These are phyloP conservation scores for Penicillium sp. DNA, from an alignment of 2,329 filamentous ascomycete species.

Conservation along the genomic window DNA sequence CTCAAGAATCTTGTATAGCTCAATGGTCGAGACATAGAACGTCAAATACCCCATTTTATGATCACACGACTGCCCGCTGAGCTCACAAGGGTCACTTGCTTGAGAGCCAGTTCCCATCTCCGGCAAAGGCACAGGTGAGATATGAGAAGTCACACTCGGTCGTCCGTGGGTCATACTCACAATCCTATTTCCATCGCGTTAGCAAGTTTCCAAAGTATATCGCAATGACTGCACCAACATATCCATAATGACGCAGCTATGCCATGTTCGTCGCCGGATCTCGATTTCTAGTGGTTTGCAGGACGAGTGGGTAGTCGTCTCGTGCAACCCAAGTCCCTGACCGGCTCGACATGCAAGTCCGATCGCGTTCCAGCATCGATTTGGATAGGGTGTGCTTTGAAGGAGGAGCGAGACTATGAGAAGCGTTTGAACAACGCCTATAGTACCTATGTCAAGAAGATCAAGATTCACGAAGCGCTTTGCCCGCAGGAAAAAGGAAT, in stretches of 20 bases:
- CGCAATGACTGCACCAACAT: constrained; percentile 26
- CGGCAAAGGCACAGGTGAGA: constrained; percentile 27
- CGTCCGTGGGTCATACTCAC: constrained; percentile 43
- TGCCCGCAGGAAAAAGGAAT: constrained; percentile 37
- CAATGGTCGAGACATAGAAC: constrained; percentile 29
- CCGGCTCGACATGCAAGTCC: constrained; percentile 47
- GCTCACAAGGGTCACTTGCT: constrained; percentile 20
- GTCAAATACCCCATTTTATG: constrained; percentile 21
- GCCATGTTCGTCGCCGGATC: constrained; percentile 41
- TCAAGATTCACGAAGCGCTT: constrained; percentile 41
- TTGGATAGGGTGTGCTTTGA: constrained; percentile 45
- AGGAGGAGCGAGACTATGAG: constrained; percentile 43
- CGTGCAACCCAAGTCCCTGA: constrained; percentile 46
- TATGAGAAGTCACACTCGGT: constrained; percentile 36
- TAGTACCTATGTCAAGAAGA: constrained; percentile 39
- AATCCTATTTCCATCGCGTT: constrained; percentile 22
- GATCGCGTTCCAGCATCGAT: constrained; percentile 47
- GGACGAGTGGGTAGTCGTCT: constrained; percentile 14
- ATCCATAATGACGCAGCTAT: constrained; percentile 44
- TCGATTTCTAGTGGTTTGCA: constrained; percentile 37
- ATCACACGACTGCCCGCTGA: constrained; percentile 12
- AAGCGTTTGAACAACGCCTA: constrained; percentile 45
- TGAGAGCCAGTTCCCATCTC: constrained; percentile 13
- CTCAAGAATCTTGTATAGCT: constrained; percentile 34
- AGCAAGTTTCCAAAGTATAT: not conserved